Evolutionary conservation across 169 alveolate species (phyloP).

Genomic region (Plasmodium blacklocki): DNA sequence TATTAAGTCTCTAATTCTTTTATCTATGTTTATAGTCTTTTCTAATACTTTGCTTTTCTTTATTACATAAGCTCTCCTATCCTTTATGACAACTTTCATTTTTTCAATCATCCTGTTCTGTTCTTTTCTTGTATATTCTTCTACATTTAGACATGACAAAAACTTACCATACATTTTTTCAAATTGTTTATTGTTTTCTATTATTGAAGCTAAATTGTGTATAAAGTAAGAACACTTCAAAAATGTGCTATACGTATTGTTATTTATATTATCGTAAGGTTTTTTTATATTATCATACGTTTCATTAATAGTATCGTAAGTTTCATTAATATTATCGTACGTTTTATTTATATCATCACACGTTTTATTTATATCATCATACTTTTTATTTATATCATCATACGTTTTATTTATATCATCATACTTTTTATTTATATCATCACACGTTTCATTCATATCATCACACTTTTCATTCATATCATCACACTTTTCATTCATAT

Average conservation of each 20-base stretch:
- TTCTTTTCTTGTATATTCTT: constrained; percentile 32
- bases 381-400: not conserved
- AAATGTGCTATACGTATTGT: not conserved
- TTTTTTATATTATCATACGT: not conserved
- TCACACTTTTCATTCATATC: not conserved
- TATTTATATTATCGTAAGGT: not conserved
- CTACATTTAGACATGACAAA: not conserved
- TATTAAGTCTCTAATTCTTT: constrained; percentile 27
- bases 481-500: not conserved
- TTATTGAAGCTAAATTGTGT: not conserved
- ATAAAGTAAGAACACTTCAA: not conserved
- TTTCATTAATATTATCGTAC: not conserved
- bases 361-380: not conserved
- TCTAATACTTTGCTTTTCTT: constrained; percentile 28
- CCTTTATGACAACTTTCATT: constrained; percentile 16
- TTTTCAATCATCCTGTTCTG: constrained; percentile 2
- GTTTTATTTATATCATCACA: not conserved
- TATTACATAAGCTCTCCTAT: constrained; percentile 15
- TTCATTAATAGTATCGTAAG: not conserved
- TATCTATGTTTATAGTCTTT: constrained; percentile 20
- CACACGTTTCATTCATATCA: not conserved
- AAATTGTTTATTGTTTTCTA: not conserved
- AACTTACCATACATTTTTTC: constrained; percentile 10
- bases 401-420: not conserved
- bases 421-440: not conserved